Evolutionary conservation across 208 protist species (phyloP).

Genomic region (Willaertia magna): DNA sequence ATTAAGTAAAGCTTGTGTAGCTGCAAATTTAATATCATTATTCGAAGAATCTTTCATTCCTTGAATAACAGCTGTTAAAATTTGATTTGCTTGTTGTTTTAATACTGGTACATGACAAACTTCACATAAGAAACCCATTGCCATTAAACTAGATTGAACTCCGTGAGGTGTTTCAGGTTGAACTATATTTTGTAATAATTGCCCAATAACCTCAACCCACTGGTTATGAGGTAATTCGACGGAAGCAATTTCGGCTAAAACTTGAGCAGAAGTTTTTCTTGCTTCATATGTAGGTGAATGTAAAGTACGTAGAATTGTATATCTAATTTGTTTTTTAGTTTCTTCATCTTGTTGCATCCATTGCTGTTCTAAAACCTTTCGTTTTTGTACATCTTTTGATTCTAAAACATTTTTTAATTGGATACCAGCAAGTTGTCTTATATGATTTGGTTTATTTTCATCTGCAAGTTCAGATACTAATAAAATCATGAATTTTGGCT

Average conservation of each 20-base stretch:
- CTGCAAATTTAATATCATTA: slow-evolving; percentile 61
- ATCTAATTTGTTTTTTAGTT: slow-evolving; percentile 49
- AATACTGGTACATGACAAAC: slow-evolving; percentile 24
- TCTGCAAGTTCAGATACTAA: slow-evolving; percentile 72
- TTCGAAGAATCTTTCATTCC: slow-evolving; percentile 54
- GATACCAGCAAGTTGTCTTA: slow-evolving; percentile 73
- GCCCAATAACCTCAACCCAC: slow-evolving; percentile 75
- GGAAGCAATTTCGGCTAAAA: slow-evolving; percentile 76
- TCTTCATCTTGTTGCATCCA: slow-evolving; percentile 48
- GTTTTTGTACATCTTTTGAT: slow-evolving; percentile 52
- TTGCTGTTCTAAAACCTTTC: slow-evolving; percentile 43
- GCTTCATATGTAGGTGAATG: slow-evolving; percentile 54
- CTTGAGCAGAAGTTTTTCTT: slow-evolving; percentile 76
- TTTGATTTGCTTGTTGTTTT: slow-evolving; percentile 47
- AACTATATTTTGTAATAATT: slow-evolving; percentile 55
- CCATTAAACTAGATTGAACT: slow-evolving; percentile 76
- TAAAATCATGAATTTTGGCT: neutral
- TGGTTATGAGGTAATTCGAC: slow-evolving; percentile 81
- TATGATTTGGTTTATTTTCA: slow-evolving; percentile 55
- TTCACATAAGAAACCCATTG: slow-evolving; percentile 92
- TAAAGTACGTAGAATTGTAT: slow-evolving; percentile 57
- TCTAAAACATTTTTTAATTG: slow-evolving; percentile 84
- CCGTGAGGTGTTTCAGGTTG: slow-evolving; percentile 40
- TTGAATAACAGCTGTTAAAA: slow-evolving; percentile 70
- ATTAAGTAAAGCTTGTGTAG: slow-evolving; percentile 77